Evolutionary conservation across 768 basidiomycete genomes (phyloP).

Genomic region (Leccinum barrowsii): DNA sequence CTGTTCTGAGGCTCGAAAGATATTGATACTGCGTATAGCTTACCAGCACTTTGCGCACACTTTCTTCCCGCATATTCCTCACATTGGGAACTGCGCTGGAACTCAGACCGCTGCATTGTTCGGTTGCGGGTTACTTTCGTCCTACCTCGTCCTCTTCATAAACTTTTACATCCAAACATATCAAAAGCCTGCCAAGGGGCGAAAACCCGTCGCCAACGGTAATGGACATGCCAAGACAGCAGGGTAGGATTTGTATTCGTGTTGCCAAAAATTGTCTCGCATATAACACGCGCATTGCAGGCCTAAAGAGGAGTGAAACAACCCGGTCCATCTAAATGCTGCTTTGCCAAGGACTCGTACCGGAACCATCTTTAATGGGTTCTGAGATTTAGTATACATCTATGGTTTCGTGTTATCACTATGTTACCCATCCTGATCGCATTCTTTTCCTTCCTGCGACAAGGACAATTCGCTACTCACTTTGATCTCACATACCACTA

Average conservation of each 20-base stretch:
- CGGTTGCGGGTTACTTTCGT: slow-evolving; percentile 84
- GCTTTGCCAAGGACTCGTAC: neutral
- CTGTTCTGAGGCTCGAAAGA: neutral
- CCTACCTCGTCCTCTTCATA: slow-evolving; percentile 93
- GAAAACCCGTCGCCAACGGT: slow-evolving; percentile 33
- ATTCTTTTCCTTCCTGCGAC: slow-evolving; percentile 10
- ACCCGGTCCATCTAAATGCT: neutral
- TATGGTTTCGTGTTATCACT: slow-evolving; percentile 13
- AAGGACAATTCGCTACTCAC: slow-evolving; percentile 13
- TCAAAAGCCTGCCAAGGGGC: slow-evolving; percentile 54
- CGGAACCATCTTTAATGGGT: slow-evolving; percentile 14
- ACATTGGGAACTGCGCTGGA: slow-evolving; percentile 80
- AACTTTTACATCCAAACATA: slow-evolving; percentile 89
- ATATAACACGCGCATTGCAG: slow-evolving; percentile 16
- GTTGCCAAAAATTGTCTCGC: neutral
- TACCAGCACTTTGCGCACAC: slow-evolving; percentile 78
- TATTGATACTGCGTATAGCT: slow-evolving; percentile 35
- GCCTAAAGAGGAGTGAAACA: slow-evolving; percentile 33
- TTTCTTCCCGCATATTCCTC: slow-evolving; percentile 65
- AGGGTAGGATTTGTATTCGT: slow-evolving; percentile 22
- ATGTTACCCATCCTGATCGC: slow-evolving; percentile 13
- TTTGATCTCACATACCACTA: slow-evolving; percentile 8
- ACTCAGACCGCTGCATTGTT: slow-evolving; percentile 84
- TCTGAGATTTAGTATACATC: slow-evolving; percentile 10
- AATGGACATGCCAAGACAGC: slow-evolving; percentile 44